These are phyloP conservation scores for Daldinia decipiens DNA, from an alignment of 495 filamentous ascomycete species.

Conservation along the genomic window DNA sequence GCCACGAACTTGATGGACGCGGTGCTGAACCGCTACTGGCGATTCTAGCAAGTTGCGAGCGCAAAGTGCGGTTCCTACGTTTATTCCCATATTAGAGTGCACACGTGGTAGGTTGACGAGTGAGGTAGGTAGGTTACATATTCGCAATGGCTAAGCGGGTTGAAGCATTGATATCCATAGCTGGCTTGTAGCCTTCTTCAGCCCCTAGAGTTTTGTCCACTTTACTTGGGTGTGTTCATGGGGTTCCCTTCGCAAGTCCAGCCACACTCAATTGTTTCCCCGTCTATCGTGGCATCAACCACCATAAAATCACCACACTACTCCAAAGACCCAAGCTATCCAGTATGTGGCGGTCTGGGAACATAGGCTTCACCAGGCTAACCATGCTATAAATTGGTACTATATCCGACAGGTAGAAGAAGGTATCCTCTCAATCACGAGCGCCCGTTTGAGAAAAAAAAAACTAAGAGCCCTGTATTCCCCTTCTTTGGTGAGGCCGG, in stretches of 20 bases:
- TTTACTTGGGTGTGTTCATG: conserved; percentile 29
- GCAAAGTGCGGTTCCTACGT: conserved; percentile 39
- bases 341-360: conserved; percentile 20
- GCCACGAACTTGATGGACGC: conserved; percentile 13
- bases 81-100: conserved; percentile 40
- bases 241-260: conserved; percentile 37
- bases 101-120: conserved; percentile 39
- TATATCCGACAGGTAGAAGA: conserved; percentile 20
- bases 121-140: conserved; percentile 32
- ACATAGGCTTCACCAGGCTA: conserved; percentile 22
- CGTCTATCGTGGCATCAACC: conserved; percentile 41
- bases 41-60: conserved; percentile 20
- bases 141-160: conserved; percentile 32
- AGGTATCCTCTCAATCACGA: conserved; percentile 28
- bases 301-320: conserved; percentile 35
- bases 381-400: conserved; percentile 31
- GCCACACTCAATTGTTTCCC: conserved; percentile 34
- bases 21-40: conserved; percentile 25
- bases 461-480: conserved; percentile 37
- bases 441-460: conserved; percentile 28
- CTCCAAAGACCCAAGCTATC: conserved; percentile 14
- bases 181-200: conserved; percentile 35
- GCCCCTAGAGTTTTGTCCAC: conserved; percentile 40
- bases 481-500: conserved; percentile 41
- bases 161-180: conserved; percentile 35